Base-by-base conservation (phyloP, 75 land plant genomes). In the Isoetes taiwanensis region DNA sequence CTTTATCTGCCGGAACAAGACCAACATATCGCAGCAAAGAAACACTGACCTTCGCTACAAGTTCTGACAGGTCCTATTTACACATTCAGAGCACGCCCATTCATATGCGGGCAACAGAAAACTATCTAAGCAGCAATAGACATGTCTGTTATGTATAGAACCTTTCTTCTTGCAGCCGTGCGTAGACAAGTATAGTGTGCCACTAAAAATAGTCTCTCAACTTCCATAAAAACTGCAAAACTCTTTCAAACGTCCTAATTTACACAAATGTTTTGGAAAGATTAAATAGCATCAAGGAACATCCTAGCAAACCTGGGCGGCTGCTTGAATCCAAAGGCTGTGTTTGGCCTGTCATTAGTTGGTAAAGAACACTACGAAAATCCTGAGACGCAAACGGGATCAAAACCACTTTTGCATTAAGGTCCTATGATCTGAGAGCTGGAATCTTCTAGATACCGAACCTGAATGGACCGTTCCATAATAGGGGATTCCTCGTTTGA, bases 21-120 rank as follows among this genome's bases (percentile, higher is more conserved):
- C 52, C 61, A 14, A 64, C 40, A 32, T 64, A 70, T 1, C 72
- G 72, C n/a, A 70, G 61, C 6, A 70, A 35, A 4, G 72, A 63
- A 10, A 70, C 43, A 16, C 54, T 64, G 9, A 70, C 54, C 59
- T 70, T 70, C 19, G 72, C 68, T 21, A 41, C 48, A 17, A 70
- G 41, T 33, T 57, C 72, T 28, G 29, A 24, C 30, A 70, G 28
- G 8, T 33, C 68, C 72, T 70, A 31, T 63, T 19, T 58, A 60
- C 16, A 46, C 16, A 46, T 23, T 5, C 12, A 46, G 16, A 46
- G 50, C 39, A 37, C 39, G 14, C 39, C 9, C 39, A 37, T 16
- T 19, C 50, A 46, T 46, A n/a, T n/a, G n/a, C n/a, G n/a, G n/a
- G n/a, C n/a, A n/a, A n/a, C n/a, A n/a, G n/a, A n/a, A n/a, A n/a